A percentile compares a stretch with the other conserved stretches of the same genome.
Conservation (phyloP, 2,329 filamentous ascomycete species). For the Colletotrichum chlorophyti region DNA sequence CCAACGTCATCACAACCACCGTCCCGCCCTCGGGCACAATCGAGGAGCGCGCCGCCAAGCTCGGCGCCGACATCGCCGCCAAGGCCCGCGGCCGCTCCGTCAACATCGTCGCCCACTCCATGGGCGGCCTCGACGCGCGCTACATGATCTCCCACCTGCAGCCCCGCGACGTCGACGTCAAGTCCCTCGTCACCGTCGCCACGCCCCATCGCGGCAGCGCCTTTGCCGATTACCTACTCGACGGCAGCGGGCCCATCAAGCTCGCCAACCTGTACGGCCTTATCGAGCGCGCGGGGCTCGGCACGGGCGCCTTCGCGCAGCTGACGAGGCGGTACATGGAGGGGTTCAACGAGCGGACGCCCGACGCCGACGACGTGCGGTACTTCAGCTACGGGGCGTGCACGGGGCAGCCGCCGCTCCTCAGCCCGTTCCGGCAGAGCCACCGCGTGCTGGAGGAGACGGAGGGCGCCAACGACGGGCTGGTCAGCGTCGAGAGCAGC, state of each 20-base stretch:
- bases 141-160: slow-evolving; percentile 68
- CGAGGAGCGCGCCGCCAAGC: slow-evolving; percentile 63
- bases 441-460: slow-evolving; percentile 54
- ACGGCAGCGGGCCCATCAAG: slow-evolving; percentile 51
- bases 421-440: slow-evolving; percentile 67
- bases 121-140: slow-evolving; percentile 70
- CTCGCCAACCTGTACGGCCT: slow-evolving; percentile 62
- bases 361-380: slow-evolving; percentile 57
- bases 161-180: slow-evolving; percentile 53
- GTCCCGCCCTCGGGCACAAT: slow-evolving; percentile 69
- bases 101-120: slow-evolving; percentile 77
- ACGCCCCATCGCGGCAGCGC: slow-evolving; percentile 61
- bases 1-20: slow-evolving; percentile 64
- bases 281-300: slow-evolving; percentile 58
- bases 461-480: slow-evolving; percentile 69
- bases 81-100: slow-evolving; percentile 63
- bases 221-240: slow-evolving; percentile 61
- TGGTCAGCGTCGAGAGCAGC: slow-evolving; percentile 71
- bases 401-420: slow-evolving; percentile 60
- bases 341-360: slow-evolving; percentile 64
- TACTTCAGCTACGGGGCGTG: slow-evolving; percentile 71
- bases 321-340: slow-evolving; percentile 65
- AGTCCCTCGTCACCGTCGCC: slow-evolving; percentile 60
- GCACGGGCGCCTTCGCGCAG: slow-evolving; percentile 67
- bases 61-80: slow-evolving; percentile 60